Base-by-base conservation (phyloP, 306 rosid species). In the Aeschynomene evenia region DNA sequence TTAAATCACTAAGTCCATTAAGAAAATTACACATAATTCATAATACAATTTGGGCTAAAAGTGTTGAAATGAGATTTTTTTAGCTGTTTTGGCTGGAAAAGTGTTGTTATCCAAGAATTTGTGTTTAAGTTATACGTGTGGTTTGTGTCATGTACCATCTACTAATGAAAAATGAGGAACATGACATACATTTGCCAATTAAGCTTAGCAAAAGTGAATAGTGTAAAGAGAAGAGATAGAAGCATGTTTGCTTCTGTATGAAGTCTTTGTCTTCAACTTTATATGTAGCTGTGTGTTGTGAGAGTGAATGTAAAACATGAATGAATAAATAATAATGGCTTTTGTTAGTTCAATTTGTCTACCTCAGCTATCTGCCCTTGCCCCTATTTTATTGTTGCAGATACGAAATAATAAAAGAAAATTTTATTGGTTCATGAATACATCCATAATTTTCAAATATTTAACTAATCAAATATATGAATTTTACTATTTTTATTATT, bases 191-290 rank as follows among this genome's bases (percentile, higher is more conserved):
- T 21, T 58, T 46, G 49, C 16, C 14, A n/a, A n/a, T n/a, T n/a
- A n/a, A 59, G 51, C 26, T 46, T 46, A 33, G 39, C 49, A 24
- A 15, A 36, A 14, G 24, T 14, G 23, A 11, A 18, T 18, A 54
- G 28, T 11, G 5, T 42, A 43, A 26, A 13, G 9, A 15, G 4
- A 55, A 42, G 22, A 42, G 8, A 33, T 8, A 0, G 24, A 15
- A 29, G 49, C 59, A 8, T 0, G 46, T 69, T 57, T 57, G 23
- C 65, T 70, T 70, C 72, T 6, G 4, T 20, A n/a, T 48, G 31
- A 70, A 70, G 54, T 55, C 43, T 39, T 68, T 68, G 73, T 52
- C 49, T 33, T 29, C 6, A 58, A 46, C 59, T 45, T 58, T 31
- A 12, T 31, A 12, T 28, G 10, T 9, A 29, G 22, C 4, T 58